phyloP scores from a whole-genome alignment of 2,329 filamentous ascomycete genomes.

The Biscogniauxia marginata region DNA sequence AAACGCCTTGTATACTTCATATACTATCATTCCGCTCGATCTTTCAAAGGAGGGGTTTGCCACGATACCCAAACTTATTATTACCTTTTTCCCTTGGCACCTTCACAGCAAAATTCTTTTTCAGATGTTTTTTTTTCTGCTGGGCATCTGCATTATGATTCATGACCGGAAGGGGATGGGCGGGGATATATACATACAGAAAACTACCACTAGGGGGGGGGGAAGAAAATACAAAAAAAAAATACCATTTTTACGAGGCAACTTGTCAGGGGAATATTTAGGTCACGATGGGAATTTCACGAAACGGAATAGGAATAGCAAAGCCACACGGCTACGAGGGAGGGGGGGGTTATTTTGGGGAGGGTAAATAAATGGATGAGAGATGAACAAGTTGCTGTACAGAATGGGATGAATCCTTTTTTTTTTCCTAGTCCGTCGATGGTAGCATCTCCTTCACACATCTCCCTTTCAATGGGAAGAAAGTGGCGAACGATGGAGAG shows the following conservation, averaged over 20 bases:
- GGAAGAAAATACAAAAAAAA: neutral
- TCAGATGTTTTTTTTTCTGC: too few relatives aligned
- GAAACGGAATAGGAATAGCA: neutral
- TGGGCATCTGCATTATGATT: neutral
- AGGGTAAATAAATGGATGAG: neutral
- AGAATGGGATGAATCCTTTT: constrained; percentile 1
- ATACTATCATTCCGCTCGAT: constrained; percentile 14
- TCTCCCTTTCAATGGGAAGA: too few relatives aligned
- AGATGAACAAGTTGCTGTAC: neutral
- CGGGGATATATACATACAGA: neutral
- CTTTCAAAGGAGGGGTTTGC: neutral
- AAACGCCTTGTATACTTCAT: constrained; percentile 27
- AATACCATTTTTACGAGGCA: neutral
- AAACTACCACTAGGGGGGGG: neutral
- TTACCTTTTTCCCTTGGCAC: too few relatives aligned
- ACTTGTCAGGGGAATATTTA: neutral
- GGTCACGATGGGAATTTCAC: neutral
- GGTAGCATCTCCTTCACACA: too few relatives aligned
- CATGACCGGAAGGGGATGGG: neutral
- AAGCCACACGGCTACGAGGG: constrained; percentile 16
- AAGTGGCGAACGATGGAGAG: neutral
- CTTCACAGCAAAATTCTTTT: too few relatives aligned
- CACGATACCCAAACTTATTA: neutral
- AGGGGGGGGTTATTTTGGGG: neutral
- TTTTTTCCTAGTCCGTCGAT: too few relatives aligned